phyloP scores from a whole-genome alignment of 768 basidiomycete species.

The Boletus rufocinnamomeus region DNA sequence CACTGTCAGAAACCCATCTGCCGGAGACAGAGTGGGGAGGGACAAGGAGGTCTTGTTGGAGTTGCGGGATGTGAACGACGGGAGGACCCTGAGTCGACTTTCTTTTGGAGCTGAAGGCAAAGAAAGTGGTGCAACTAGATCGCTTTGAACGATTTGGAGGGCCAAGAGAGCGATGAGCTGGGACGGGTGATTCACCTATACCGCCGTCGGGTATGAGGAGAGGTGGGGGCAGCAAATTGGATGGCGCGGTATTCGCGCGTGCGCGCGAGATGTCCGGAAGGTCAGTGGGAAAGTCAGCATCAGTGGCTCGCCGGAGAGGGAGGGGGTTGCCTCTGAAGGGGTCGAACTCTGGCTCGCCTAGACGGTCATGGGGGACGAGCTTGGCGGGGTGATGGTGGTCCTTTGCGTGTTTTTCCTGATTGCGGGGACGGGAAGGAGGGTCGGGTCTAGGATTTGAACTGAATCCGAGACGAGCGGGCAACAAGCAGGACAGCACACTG shows the following conservation, averaged over 20 bases:
- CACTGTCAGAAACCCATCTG: slow-evolving; percentile 19
- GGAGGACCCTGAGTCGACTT: slow-evolving; percentile 24
- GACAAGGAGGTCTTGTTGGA: slow-evolving; percentile 10
- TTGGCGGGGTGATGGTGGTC: background rate
- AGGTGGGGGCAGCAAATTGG: slow-evolving; percentile 39
- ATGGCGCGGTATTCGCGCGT: slow-evolving; percentile 33
- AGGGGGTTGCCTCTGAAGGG: slow-evolving; percentile 31
- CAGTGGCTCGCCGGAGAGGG: slow-evolving; percentile 30
- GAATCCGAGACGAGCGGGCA: slow-evolving; percentile 41
- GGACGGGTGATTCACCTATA: slow-evolving; percentile 64
- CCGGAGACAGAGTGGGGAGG: slow-evolving; percentile 16
- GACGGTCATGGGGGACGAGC: slow-evolving; percentile 40
- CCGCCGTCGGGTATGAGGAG: slow-evolving; percentile 55
- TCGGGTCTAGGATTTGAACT: slow-evolving; percentile 21
- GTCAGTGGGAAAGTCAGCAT: background rate
- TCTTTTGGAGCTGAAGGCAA: slow-evolving; percentile 32
- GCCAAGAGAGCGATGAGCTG: slow-evolving; percentile 22
- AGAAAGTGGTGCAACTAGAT: slow-evolving; percentile 41
- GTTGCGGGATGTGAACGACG: slow-evolving; percentile 16
- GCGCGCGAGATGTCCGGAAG: slow-evolving; percentile 16
- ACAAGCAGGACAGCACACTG: slow-evolving; percentile 35
- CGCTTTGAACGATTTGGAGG: slow-evolving; percentile 38
- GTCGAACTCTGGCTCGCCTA: slow-evolving; percentile 41
- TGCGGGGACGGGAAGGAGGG: background rate
- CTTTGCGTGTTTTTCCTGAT: slow-evolving; percentile 34